Conservation (phyloP, 2,329 filamentous ascomycete genomes). For the Ploettnerulaceae sp. region DNA sequence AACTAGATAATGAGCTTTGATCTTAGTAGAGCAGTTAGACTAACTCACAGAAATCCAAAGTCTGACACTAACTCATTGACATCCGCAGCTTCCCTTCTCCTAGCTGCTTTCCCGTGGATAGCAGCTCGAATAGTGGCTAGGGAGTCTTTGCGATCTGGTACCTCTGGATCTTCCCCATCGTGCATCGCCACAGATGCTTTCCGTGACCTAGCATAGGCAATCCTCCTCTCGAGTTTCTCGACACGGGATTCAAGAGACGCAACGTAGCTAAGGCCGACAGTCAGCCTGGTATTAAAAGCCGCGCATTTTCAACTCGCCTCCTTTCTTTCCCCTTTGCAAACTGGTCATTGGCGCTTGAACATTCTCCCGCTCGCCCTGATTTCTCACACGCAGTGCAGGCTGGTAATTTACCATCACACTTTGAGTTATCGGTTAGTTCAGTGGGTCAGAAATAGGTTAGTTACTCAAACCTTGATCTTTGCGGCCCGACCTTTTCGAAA, state of each 20-base stretch:
- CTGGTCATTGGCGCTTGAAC: constrained; percentile 91
- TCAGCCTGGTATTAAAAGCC: constrained; percentile 17
- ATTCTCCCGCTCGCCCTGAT: constrained; percentile 78
- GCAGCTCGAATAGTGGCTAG: constrained; percentile 56
- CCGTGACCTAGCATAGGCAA: constrained; percentile 64
- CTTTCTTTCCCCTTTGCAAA: constrained; percentile 93
- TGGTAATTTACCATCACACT: constrained; percentile 93
- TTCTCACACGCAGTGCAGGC: constrained; percentile 94
- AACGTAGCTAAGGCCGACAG: constrained; percentile 61
- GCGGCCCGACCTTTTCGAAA: constrained; percentile 68
- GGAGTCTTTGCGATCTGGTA: constrained; percentile 58
- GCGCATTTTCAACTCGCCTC: constrained; percentile 49
- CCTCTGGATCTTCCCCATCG: constrained; percentile 47
- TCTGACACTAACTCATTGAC: constrained; percentile 91
- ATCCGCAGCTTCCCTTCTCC: constrained; percentile 70
- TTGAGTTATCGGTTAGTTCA: constrained; percentile 20
- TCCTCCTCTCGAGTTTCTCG: constrained; percentile 77
- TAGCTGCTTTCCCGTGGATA: constrained; percentile 60
- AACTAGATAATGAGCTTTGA: constrained; percentile 45
- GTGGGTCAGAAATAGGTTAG: neutral
- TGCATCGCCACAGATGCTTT: constrained; percentile 66
- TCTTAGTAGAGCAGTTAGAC: neutral
- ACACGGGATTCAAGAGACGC: constrained; percentile 88
- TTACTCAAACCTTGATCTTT: constrained; percentile 72
- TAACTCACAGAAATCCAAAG: constrained; percentile 77